Base-by-base conservation (phyloP, 371 early-diverging fungal species). In the Apophysomyces sp. region DNA sequence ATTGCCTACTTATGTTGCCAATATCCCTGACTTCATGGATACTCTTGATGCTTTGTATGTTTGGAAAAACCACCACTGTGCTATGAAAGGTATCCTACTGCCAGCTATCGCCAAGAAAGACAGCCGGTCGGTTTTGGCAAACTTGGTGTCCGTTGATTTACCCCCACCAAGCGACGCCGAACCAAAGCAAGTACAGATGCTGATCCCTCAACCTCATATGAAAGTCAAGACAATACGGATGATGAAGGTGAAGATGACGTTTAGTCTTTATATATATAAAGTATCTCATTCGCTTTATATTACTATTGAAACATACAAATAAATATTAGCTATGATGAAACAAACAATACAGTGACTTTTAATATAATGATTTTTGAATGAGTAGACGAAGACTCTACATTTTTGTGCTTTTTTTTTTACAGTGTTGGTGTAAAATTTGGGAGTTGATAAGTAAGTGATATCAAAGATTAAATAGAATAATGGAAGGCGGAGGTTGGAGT, bases 1-100 rank as follows among this genome's bases (percentile, higher is more conserved):
- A 51, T 55, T 49, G 41, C 61, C 37, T 56, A 55, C 62, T 30
- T 60, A 37, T 52, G 62, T 52, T 18, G 54, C 60, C 13, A 18
- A 55, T 36, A 55, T 52, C 12, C 55, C 39, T 24, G 49, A 15
- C 15, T 62, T 61, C 29, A 52, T 51, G 4, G 40, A 40, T 26
- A 57, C 58, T 15, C 32, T 58, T 7, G 59, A 54, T n/a, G n/a
- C 27, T 3, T 18, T 29, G 26, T 37, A 52, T 51, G 30, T 31
- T 24, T 36, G 54, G 53, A 30, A 52, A n/a, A 2, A 52, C 28
- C 37, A 55, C 52, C 31, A 57, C 6, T 11, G 27, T 11, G 32
- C 30, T n/a, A 11, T 55, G 32, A 55, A 55, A 18, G 34, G 31
- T 18, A 55, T 55, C 18, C 8, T 55, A 8, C 55, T 55, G 6